Evolutionary conservation across 345 rosid species (phyloP).

Genomic region (Linum lewisii): DNA sequence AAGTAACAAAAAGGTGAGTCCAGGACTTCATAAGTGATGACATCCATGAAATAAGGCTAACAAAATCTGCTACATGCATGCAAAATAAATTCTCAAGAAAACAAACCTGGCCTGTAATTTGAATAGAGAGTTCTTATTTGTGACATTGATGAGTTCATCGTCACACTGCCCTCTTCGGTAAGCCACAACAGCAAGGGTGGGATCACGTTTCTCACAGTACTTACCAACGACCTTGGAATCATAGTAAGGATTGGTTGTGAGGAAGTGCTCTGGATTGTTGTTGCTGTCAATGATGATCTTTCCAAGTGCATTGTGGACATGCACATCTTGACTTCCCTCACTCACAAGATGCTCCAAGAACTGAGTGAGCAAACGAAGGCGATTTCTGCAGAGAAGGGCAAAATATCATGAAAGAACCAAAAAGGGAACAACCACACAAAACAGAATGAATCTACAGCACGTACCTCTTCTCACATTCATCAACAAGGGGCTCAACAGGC

Average conservation of each 20-base stretch:
- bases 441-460: neutral
- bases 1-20: conserved; percentile 17
- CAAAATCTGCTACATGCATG: neutral
- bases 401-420: conserved; percentile 13
- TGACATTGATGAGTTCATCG: conserved; percentile 91
- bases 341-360: conserved; percentile 99
- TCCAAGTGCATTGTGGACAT: conserved; percentile 98
- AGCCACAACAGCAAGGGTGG: conserved; percentile 95
- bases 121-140: conserved; percentile 91
- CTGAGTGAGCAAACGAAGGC: conserved; percentile 97
- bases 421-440: conserved; percentile 5
- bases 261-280: conserved; percentile 97
- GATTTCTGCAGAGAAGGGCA: conserved; percentile 53
- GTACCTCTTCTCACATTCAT: conserved; percentile 84
- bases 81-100: conserved; percentile 3
- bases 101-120: conserved; percentile 95
- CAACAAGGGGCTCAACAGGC: conserved; percentile 83
- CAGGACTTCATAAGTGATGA: conserved; percentile 10
- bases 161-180: conserved; percentile 98
- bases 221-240: conserved; percentile 97
- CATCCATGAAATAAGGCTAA: conserved; percentile 5
- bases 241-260: conserved; percentile 96
- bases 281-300: conserved; percentile 98
- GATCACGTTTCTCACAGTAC: conserved; percentile 99
- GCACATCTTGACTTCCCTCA: conserved; percentile 99